Evolutionary conservation across 2,329 filamentous ascomycete genomes (phyloP), one percentile per base, ranked within the genome.

Genomic region (Lasiodiplodia sp.): DNA sequence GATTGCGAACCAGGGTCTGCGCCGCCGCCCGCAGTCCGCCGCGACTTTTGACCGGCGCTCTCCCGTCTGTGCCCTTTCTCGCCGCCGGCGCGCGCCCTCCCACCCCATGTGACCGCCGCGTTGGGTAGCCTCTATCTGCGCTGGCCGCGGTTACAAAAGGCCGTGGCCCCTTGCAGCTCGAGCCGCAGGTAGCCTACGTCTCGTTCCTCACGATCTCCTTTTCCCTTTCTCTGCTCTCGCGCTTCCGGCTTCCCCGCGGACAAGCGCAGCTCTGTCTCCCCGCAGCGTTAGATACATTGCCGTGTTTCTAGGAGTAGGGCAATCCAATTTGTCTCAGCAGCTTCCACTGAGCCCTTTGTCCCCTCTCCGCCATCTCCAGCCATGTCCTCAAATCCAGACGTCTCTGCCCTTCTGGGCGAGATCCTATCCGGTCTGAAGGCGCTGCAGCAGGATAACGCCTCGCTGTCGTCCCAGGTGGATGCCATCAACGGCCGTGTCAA

Each of bases 401-500:
- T 68, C 38, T 49, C 66, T 11, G 51, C 40, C 71, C 74, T 86
- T 56, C 79, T 88, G 69, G 83, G 84, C 71, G 84, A 87, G 77
- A 87, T 90, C 72, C 80, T 89, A 28, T 78, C 82, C 51, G 83
- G 83, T 51, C 77, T 90, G 68, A 86, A 84, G 73, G 81, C 81
- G n/a, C 77, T 90, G 69, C 84, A 88, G 70, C 76, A 82, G 71
- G 87, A 88, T 69, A 86, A 89, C 73, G 78, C 81, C 53, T 80
- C 85, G 49, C 83, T 90, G 55, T 81, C 86, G 47, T 83, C 86
- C 55, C 83, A 84, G 62, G 84, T 90, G 52, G 87, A 89, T 77
- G 83, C 83, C 53, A 88, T 90, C 78, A 86, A 87, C 72, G 87
- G 86, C 63, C 84, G 87, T 67, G 85, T 90, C 69, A 89, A 90